phyloP scores from a whole-genome alignment of 2,329 filamentous ascomycete species.

The Beauveria caledonica region DNA sequence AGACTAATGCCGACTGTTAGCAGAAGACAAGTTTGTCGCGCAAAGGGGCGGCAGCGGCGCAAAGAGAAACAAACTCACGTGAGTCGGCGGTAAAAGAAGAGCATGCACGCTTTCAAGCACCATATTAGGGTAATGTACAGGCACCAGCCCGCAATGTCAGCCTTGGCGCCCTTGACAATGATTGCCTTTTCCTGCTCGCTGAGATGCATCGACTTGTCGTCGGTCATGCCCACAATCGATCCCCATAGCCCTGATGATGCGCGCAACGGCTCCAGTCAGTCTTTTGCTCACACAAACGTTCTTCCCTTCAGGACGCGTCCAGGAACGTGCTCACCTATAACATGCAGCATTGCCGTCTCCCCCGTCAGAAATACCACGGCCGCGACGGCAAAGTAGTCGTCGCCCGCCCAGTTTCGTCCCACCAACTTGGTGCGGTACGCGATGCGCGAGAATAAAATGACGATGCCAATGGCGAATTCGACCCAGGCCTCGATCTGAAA shows the following conservation, averaged over 20 bases:
- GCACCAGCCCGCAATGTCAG: constrained; percentile 24
- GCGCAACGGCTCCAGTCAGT: constrained; percentile 7
- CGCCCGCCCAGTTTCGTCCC: constrained; percentile 32
- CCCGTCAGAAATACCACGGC: constrained; percentile 30
- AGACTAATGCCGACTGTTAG: constrained; percentile 11
- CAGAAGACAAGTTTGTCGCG: background rate
- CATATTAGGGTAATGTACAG: constrained; percentile 31
- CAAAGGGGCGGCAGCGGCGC: background rate
- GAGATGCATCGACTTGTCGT: constrained; percentile 14
- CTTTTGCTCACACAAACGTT: background rate
- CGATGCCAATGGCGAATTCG: constrained; percentile 32
- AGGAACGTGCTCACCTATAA: constrained; percentile 27
- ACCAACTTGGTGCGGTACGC: constrained; percentile 30
- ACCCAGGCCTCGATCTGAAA: constrained; percentile 36
- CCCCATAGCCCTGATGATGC: constrained; percentile 17
- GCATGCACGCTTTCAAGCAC: constrained; percentile 30
- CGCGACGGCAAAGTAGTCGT: constrained; percentile 33
- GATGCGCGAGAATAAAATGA: constrained; percentile 30
- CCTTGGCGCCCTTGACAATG: constrained; percentile 17
- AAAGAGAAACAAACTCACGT: constrained; percentile 23
- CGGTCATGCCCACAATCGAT: constrained; percentile 18
- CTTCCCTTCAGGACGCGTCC: too few relatives aligned
- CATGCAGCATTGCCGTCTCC: constrained; percentile 21
- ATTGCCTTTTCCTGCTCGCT: constrained; percentile 10
- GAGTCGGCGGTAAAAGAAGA: constrained; percentile 30